phyloP scores from a whole-genome alignment of 78 protist genomes.

The Dictyostelium purpureum region DNA sequence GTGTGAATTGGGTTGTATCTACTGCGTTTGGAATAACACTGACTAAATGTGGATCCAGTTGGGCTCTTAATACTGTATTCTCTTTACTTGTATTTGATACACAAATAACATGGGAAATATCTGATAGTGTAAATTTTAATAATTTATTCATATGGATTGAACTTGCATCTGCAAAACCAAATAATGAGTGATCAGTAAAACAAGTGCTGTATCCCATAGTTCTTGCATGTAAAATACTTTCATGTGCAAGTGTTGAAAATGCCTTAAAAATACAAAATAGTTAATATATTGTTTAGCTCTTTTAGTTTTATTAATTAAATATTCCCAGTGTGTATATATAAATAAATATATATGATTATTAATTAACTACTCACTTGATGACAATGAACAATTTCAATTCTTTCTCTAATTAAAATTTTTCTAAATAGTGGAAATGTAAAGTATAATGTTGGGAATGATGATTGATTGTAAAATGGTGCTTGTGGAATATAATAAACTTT shows the following conservation, averaged over 20 bases:
- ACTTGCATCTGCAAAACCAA: constrained; percentile 94
- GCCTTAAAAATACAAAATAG: constrained; percentile 53
- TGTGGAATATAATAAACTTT: constrained; percentile 96
- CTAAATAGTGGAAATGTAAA: constrained; percentile 87
- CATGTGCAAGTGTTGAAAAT: constrained; percentile 94
- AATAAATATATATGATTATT: background rate
- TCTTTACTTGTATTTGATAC: constrained; percentile 97
- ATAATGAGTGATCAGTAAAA: constrained; percentile 98
- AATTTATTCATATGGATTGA: constrained; percentile 92
- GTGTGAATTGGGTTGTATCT: constrained; percentile 89
- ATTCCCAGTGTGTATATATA: background rate
- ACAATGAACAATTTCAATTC: constrained; percentile 95
- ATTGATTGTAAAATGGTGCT: constrained; percentile 51
- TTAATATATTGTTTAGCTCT: too few species aligned
- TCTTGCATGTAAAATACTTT: constrained; percentile 91
- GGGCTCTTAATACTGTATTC: constrained; percentile 95
- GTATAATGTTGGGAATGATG: constrained; percentile 90
- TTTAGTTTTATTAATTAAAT: background rate
- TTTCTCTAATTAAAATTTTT: constrained; percentile 92
- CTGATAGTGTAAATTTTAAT: constrained; percentile 87
- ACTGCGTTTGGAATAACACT: constrained; percentile 98
- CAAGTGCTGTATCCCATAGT: constrained; percentile 88
- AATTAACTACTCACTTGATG: constrained; percentile 86
- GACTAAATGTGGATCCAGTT: constrained; percentile 88
- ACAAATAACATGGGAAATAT: constrained; percentile 93